phyloP scores from a whole-genome alignment of 2,329 filamentous ascomycete species.

The Ampelomyces quisqualis region DNA sequence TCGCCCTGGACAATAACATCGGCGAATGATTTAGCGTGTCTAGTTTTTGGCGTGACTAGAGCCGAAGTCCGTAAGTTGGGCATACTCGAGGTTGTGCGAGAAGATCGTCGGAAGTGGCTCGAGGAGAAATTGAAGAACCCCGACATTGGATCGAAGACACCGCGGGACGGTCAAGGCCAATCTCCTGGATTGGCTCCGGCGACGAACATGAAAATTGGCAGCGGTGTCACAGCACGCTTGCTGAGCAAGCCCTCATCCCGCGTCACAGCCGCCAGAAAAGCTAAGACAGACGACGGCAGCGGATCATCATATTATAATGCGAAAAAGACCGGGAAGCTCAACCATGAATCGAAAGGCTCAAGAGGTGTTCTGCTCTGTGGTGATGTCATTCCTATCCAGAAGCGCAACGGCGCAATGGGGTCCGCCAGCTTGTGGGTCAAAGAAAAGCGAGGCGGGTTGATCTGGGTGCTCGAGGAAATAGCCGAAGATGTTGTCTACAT shows the following conservation, averaged over 20 bases:
- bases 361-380: conserved; percentile 90
- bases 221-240: conserved; percentile 83
- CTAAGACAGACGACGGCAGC: conserved; percentile 65
- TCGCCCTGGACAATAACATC: conserved; percentile 94
- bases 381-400: conserved; percentile 97
- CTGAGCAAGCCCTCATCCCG: conserved; percentile 76
- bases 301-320: conserved; percentile 50
- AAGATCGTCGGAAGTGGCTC: conserved; percentile 85
- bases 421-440: conserved; percentile 98
- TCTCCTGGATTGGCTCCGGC: conserved; percentile 40
- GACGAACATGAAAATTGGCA: conserved; percentile 64
- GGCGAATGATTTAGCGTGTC: conserved; percentile 91
- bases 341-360: conserved; percentile 74
- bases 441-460: conserved; percentile 88
- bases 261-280: conserved; percentile 56
- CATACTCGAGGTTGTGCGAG: conserved; percentile 90
- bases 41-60: conserved; percentile 98
- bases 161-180: conserved; percentile 14
- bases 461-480: conserved; percentile 98
- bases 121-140: conserved; percentile 76
- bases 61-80: conserved; percentile 92
- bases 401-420: conserved; percentile 86
- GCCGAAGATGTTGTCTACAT: conserved; percentile 86
- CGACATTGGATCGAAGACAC: conserved; percentile 51
- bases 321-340: conserved; percentile 55